These are phyloP conservation scores for Aureobasidium namibiae DNA, from an alignment of 2,329 filamentous ascomycete genomes.

Conservation along the genomic window DNA sequence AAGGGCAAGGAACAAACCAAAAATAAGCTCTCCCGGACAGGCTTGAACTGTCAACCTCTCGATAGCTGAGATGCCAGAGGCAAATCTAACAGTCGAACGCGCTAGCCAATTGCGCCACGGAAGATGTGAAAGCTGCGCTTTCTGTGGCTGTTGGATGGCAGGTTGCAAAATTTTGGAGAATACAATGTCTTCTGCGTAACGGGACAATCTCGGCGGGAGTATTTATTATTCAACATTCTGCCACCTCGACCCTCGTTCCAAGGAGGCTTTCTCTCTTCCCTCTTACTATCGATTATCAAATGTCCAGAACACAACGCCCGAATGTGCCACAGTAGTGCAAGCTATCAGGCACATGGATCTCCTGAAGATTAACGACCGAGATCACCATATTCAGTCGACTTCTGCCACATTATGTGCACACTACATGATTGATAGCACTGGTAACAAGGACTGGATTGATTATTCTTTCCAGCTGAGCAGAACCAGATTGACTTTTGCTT, in stretches of 20 bases:
- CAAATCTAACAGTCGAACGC: slow-evolving; percentile 13
- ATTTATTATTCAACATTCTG: too few species aligned
- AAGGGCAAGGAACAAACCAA: too few species aligned
- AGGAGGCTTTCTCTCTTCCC: not conserved
- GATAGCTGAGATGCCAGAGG: not conserved
- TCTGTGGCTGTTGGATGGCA: not conserved
- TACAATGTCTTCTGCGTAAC: not conserved
- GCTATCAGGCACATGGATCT: too few species aligned
- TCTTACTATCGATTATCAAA: not conserved
- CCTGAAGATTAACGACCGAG: too few species aligned
- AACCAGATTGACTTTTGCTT: too few species aligned
- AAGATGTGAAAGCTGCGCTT: slow-evolving; percentile 1
- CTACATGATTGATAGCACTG: not conserved
- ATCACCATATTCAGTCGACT: too few species aligned
- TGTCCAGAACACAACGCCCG: not conserved
- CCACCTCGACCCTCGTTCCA: not conserved
- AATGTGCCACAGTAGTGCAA: too few species aligned
- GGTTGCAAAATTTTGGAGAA: not conserved
- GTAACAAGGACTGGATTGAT: not conserved
- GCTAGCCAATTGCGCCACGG: slow-evolving; percentile 14
- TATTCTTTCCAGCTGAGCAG: not conserved
- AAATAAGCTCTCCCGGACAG: slow-evolving; percentile 5
- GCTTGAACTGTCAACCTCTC: slow-evolving; percentile 13
- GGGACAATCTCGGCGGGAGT: not conserved
- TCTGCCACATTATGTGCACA: too few species aligned